Evolutionary conservation across 768 basidiomycete genomes (phyloP), one percentile per base, ranked within the genome.

Genomic region (Paxillus rubicundulus): DNA sequence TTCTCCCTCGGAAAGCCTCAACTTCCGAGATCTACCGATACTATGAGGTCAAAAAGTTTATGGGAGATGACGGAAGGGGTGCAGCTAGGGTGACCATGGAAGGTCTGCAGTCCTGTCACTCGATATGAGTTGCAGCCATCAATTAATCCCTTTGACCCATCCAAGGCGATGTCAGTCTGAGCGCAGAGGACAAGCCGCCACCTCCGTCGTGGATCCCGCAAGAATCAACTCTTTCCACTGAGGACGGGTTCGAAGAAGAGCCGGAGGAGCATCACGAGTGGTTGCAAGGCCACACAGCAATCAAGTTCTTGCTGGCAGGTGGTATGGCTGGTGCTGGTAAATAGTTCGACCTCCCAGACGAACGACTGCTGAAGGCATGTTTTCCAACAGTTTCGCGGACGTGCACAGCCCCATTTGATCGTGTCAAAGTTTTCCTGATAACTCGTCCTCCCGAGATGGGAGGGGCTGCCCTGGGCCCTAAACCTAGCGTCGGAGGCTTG

Each of bases 351-450:
- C 32, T 33, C 2, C 45, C 30, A 18, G 14, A 42, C 32, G 33
- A n/a, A 47, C 38, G 8, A 17, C 39, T 24, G 5, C 49, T 61
- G 40, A 49, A 56, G 34, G 32, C 24, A 50, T 38, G 28, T n/a
- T 28, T 41, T 34, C 2, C 36, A 32, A 18, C 62, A 97, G 97
- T 98, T 27, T 98, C 96, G 13, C 81, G 97, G 60, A 90, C 95
- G 41, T 94, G 92, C 54, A 99, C 97, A 0, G 97, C 97, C 6
- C 97, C 97, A 1, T 98, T 98, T 59, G 97, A 99, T 73, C 85
- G 97, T 49, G 77, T 99, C 46, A 99, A 96, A 70, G 82, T 99
- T 50, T 98, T 97, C 70, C 79, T 99, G 52, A 98, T 98, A 56
- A 98, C 97, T 21, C 80, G 91, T 52, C 76, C 86, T 33, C 86